These are phyloP conservation scores for Amoeboaphelidium occidentale DNA, from an alignment of 371 early-diverging fungal genomes.

Conservation along the genomic window DNA sequence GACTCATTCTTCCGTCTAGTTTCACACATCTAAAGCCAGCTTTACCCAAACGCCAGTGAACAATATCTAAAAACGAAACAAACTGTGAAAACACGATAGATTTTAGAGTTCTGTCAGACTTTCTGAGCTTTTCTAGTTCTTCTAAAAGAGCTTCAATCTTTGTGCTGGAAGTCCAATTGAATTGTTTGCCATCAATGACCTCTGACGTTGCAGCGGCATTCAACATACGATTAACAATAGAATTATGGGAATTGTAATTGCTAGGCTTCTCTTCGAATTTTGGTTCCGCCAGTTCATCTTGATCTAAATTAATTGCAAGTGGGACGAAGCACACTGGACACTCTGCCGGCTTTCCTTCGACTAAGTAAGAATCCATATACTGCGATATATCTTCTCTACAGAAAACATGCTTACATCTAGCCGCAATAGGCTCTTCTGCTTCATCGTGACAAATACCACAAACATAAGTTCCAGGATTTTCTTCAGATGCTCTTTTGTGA, in stretches of 20 bases:
- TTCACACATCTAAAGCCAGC: conserved; percentile 76
- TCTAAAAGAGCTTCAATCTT: conserved; percentile 83
- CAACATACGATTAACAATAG: too few relatives aligned
- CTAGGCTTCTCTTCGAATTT: too few relatives aligned
- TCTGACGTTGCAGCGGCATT: too few relatives aligned
- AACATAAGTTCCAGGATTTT: conserved; percentile 25
- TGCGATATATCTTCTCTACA: too few relatives aligned
- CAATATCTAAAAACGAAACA: conserved; percentile 71
- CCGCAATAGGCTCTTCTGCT: conserved; percentile 66
- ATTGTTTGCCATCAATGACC: too few relatives aligned
- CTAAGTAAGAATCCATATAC: too few relatives aligned
- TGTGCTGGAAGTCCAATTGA: conserved; percentile 17
- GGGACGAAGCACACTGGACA: too few relatives aligned
- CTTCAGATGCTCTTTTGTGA: conserved; percentile 12
- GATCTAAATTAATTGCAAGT: too few relatives aligned
- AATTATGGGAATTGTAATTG: too few relatives aligned
- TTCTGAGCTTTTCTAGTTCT: conserved; percentile 47
- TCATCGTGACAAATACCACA: conserved; percentile 77
- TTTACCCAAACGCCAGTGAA: conserved; percentile 78
- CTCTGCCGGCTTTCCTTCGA: too few relatives aligned
- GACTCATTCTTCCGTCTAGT: conserved; percentile 82
- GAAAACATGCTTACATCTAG: conserved; percentile 77
- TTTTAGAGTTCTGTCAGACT: conserved; percentile 54
- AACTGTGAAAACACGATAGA: conserved; percentile 74
- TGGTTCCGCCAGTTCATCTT: too few relatives aligned